Evolutionary conservation across 2,329 filamentous ascomycete species (phyloP), one percentile per base, ranked within the genome.

Genomic region (Metarhizium robertsii): DNA sequence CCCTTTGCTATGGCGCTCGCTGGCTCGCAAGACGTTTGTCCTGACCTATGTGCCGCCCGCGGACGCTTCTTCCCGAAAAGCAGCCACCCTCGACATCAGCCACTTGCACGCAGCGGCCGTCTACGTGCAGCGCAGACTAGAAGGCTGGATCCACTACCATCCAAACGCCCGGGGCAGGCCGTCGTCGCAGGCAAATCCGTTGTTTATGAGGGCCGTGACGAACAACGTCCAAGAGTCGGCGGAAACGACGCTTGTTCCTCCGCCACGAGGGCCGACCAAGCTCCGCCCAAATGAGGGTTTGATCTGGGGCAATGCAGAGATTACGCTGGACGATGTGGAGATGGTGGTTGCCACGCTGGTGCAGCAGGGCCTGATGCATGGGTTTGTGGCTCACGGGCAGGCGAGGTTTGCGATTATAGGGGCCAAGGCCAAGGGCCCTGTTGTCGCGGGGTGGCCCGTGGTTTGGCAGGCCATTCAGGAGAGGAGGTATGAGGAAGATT

Each of bases 381-480:
- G 92, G 2, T 96, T 92, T 65, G 80, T 96, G 32, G 88, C 88
- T 16, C 90, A 95, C 64, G 80, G 80, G 30, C 84, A 85, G 65
- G 80, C 80, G 47, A 85, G 88, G 51, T 91, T 96, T 65, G 91
- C 90, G 13, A 88, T 96, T 47, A 83, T 87, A 53, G 91, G 92
- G 2, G 84, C 88, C 29, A 87, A 85, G 74, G 79, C 79, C 57
- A 81, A 79, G 60, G 81, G 82, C 29, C 79, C 86, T 0, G 70
- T 89, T 20, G 75, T 76, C 38, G 87, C 86, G 1, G 89, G 88
- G 0, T 96, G 92, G 74, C 91, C 92, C 1, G 75, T 74, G 47
- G 83, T 89, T 1, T 90, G 86, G 79, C 77, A 83, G 55, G 85
- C 86, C 0, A 79, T 95, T 16, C 77, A 75, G 49, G 76, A 80